Evolutionary conservation across 139 green algal species (phyloP), one percentile per base, ranked within the genome.

Genomic region (Coelastrella sp.): DNA sequence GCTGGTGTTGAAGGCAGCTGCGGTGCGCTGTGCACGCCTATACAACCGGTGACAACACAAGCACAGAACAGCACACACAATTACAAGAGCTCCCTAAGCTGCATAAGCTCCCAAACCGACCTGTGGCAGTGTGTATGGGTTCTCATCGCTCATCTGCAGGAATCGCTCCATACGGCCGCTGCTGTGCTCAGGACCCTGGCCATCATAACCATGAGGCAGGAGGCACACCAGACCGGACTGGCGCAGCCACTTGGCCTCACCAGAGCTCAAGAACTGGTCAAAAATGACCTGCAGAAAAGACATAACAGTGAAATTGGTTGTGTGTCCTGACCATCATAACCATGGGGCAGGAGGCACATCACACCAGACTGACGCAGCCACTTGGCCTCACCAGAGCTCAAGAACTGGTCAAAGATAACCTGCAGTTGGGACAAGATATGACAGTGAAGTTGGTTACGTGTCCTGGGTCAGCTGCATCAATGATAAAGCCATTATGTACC

Each of bases 171-270:
- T 92, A 77, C 98, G 94, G 2, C 92, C 96, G 66, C 83, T 96
- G 73, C 91, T 96, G 96, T 99, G 98, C 94, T 99, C 98, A 4
- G 98, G 98, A 8, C 98, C 97, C 95, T 88, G 98, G 20, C 98
- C 98, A 85, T 99, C 98, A 92, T 99, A 99, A 20, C 98, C 98
- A 92, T 99, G 98, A 14, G 98, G 98, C 92, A 99, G 95, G 92
- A 99, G 93, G 66, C 98, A 94, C 58, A 96, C 93, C 82, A 98
- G 93, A 8, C 97, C 97, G 8, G 91, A 94, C 94, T 98, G 97
- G 80, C 97, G 94, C 92, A 98, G 93, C 98, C 97, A 99, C 95
- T 99, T 99, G 87, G 96, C 95, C 95, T 99, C 98, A 10, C 98
- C 98, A 65, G 91, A 95, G 78, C 94, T 98, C 59, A 99, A 88